Evolutionary conservation across 306 rosid genomes (phyloP), one percentile per base, ranked within the genome.

Genomic region (Gastrolobium bilobum): DNA sequence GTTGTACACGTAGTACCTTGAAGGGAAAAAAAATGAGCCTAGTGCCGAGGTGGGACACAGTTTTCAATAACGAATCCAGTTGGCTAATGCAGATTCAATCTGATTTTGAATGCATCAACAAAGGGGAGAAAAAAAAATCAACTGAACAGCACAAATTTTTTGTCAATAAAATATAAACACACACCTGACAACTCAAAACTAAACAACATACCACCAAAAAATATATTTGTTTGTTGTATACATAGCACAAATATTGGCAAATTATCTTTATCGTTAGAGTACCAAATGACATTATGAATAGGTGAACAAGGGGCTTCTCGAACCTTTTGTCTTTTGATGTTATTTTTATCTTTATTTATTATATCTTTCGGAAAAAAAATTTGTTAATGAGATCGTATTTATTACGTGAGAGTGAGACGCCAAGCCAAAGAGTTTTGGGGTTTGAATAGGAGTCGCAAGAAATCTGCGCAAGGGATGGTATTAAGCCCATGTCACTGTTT

Each of bases 81-180:
- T 71, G 57, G 10, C 63, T 77, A 62, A 54, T 54, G 54, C 54
- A 62, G 65, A 77, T 80, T 80, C 76, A 38, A 43, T 57, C 48
- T 57, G 68, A 59, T 64, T 80, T 40, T 43, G 69, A 44, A 34
- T 47, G 70, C 64, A 47, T 65, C 65, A 33, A 15, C 34, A 56
- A 20, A 29, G 8, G n/a, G 6, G 26, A 47, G 9, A 11, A 66
- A 14, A 39, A 46, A 59, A 4, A 38, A 6, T 0, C 0, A 46
- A 34, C 35, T 26, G 53, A 31, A 40, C 38, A 11, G 14, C 65
- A 52, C n/a, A 68, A 68, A 43, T 57, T 44, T 43, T 58, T 78
- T 20, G 69, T 68, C 54, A 7, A 20, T 7, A 11, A 79, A 20
- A 46, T 33, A 68, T 78, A 43, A 69, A 34, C 58, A 11, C 11